These are phyloP conservation scores for Lipomyces lipofer DNA, from an alignment of 805 yeast species.

Conservation along the genomic window DNA sequence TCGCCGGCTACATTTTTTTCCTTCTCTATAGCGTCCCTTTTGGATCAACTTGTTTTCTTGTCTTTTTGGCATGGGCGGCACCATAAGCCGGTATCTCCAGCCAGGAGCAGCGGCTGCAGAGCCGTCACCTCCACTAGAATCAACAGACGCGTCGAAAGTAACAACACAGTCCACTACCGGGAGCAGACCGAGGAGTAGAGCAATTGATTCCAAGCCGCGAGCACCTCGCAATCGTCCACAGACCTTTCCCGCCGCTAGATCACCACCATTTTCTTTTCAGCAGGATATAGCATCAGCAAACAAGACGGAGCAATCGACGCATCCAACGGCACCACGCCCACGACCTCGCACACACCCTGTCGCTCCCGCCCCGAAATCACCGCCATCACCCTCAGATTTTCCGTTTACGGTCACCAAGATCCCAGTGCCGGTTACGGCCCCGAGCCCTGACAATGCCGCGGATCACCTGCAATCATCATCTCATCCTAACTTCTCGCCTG, in stretches of 20 bases:
- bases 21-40: too few relatives aligned
- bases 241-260: too few relatives aligned
- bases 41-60: too few relatives aligned
- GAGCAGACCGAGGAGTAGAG: not conserved
- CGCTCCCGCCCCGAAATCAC: not conserved
- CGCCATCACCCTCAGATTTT: not conserved
- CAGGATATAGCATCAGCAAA: too few relatives aligned
- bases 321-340: too few relatives aligned
- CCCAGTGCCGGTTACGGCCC: not conserved
- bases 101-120: constrained; percentile 5
- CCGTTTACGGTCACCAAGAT: not conserved
- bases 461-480: not conserved
- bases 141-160: not conserved
- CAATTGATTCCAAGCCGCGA: not conserved
- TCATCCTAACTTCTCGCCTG: not conserved
- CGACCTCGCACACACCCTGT: too few relatives aligned
- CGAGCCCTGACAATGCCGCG: not conserved
- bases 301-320: too few relatives aligned
- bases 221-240: too few relatives aligned
- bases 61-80: too few relatives aligned
- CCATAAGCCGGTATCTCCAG: too few relatives aligned
- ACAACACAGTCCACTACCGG: not conserved
- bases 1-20: too few relatives aligned
- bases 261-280: too few relatives aligned
- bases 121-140: constrained; percentile 3